phyloP scores from a whole-genome alignment of 352 stramenopile species.

The Globisporangium cylindrosporum region DNA sequence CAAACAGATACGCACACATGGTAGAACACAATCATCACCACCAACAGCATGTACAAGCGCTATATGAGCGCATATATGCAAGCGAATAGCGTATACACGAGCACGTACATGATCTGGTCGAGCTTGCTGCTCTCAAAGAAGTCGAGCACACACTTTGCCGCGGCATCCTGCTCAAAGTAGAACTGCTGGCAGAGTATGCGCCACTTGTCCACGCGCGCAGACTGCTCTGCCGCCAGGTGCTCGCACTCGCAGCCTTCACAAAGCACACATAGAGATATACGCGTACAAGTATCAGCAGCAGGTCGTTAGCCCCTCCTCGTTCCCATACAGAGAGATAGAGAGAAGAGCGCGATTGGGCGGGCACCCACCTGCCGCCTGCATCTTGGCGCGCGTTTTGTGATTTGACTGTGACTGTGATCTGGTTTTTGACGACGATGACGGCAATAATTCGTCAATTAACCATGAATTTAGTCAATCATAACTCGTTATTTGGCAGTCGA shows the following conservation, averaged over 20 bases:
- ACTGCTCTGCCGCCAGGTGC: slow-evolving; percentile 21
- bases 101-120: slow-evolving; percentile 57
- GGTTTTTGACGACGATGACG: not conserved
- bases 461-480: not conserved
- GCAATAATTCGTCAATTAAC: not conserved
- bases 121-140: slow-evolving; percentile 62
- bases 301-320: not conserved
- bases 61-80: not conserved
- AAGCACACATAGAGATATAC: not conserved
- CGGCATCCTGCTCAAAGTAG: slow-evolving; percentile 55
- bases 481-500: not conserved
- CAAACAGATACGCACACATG: not conserved
- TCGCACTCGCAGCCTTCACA: slow-evolving; percentile 35
- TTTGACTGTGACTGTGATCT: not conserved
- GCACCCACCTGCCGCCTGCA: not conserved
- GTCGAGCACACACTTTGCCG: slow-evolving; percentile 64
- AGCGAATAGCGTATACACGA: not conserved
- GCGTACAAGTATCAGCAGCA: not conserved
- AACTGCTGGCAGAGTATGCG: slow-evolving; percentile 56
- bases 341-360: not conserved
- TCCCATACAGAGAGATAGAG: not conserved
- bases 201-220: slow-evolving; percentile 42
- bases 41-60: not conserved
- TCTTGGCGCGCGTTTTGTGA: not conserved
- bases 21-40: not conserved